Conservation (phyloP, 805 yeast species). For the Isabelozyma rhagii region DNA sequence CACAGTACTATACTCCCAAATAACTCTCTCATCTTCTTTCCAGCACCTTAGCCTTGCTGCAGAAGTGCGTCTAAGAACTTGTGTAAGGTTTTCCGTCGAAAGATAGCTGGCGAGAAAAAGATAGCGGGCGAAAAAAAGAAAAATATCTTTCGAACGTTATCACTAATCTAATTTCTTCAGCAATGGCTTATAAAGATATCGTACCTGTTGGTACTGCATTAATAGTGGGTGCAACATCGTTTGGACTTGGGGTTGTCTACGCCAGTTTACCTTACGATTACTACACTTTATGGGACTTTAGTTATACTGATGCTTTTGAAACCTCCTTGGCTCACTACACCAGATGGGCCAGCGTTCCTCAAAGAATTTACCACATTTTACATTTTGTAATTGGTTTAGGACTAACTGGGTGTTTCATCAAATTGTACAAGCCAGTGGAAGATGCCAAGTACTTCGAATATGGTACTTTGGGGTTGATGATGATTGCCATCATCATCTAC, state of each 20-base stretch:
- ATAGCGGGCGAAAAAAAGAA: background rate
- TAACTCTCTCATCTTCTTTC: no score
- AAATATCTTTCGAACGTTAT: background rate
- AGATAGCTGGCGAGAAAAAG: background rate
- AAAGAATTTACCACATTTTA: constrained; percentile 53
- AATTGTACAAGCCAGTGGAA: constrained; percentile 82
- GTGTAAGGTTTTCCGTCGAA: no score
- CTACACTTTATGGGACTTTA: constrained; percentile 64
- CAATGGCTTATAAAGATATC: constrained; percentile 37
- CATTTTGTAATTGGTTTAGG: constrained; percentile 66
- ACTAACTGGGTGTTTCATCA: constrained; percentile 66
- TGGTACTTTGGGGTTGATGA: constrained; percentile 71
- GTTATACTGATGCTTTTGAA: constrained; percentile 48
- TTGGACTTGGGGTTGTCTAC: constrained; percentile 75
- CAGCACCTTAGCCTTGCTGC: no score
- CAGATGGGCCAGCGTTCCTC: constrained; percentile 67
- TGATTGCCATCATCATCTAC: constrained; percentile 73
- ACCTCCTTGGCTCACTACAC: constrained; percentile 71
- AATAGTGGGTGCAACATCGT: constrained; percentile 58
- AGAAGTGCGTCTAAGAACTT: no score
- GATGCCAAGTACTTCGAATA: constrained; percentile 89
- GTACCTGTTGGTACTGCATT: constrained; percentile 44
- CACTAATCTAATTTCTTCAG: background rate
- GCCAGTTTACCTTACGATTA: constrained; percentile 82
- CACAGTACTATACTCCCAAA: no score